Evolutionary conservation across 768 basidiomycete genomes (phyloP), one percentile per base, ranked within the genome.

Genomic region (Lactifluus pinguis): DNA sequence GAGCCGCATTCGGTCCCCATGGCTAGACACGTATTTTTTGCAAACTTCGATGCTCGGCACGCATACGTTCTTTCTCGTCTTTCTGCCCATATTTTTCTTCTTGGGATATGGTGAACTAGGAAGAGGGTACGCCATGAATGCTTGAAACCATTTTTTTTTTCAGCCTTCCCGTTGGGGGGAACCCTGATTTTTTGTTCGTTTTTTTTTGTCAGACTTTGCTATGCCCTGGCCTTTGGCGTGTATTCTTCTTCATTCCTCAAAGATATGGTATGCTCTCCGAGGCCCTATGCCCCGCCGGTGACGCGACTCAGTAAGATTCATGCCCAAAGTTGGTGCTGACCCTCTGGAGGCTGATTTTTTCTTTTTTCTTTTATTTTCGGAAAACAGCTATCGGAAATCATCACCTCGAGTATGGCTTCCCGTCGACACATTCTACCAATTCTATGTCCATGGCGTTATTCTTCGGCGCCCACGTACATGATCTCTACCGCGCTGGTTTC

Each of bases 341-440:
- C 19, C n/a, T 47, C 6, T 6, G 15, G 25, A 21, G 8, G 15
- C 42, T 38, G 3, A 34, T 34, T 19, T 19, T 45, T 62, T 39
- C 36, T 19, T 2, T 8, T 17, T 61, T 25, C 25, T 25, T 25
- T 25, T 25, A 1, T 25, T 25, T 2, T 25, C 2, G 25, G 25
- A 34, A 34, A 34, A 34, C 2, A 91, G 88, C 85, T 5, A 85
- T 92, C 54, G 86, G 89, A 14, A 80, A 76, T 1, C 89, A 91
- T 68, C 89, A 92, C 66, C 79, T 91, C 3, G 93, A 95, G 74
- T 95, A 95, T 66, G 95, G 95, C 25, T 95, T 98, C 69, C 95
- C 94, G 0, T 95, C 93, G 0, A 97, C 95, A 0, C 95, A 99
- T 68, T 89, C 92, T 2, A 92, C 94, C 8, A 95, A 97, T 71